Evolutionary conservation across 1,284 basidiomycete species (phyloP), one percentile per base, ranked within the genome.

Genomic region (Cutaneotrichosporon cutaneum): DNA sequence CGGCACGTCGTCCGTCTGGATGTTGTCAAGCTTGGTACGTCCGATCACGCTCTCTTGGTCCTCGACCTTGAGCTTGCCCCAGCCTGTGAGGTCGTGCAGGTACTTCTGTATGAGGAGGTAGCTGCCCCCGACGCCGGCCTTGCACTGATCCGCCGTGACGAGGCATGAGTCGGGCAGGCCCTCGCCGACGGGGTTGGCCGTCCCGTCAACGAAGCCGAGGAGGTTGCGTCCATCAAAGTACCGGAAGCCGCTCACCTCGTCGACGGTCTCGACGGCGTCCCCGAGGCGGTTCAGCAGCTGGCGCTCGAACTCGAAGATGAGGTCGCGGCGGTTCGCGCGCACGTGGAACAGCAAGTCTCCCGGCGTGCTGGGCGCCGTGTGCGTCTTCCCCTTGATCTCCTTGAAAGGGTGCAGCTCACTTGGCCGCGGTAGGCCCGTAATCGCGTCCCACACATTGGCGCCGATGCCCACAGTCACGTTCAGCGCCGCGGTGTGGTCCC

Each of bases 171-270:
- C 59, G 7, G 35, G 48, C 9, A 63, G 35, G 18, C 35, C 59
- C 11, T 35, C 22, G 16, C 65, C 65, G 30, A 66, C 59, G 22
- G 65, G 65, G 51, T 66, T 66, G 18, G 65, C 65, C 7, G 65
- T 66, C 10, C 65, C 65, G 57, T 66, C 65, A 6, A 66, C 57
- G 21, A 66, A 66, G 54, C 65, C 65, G 13, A 66, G 61, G 4
- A 66, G 53, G 59, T 66, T 61, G 32, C 65, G 59, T 14, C 56
- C 65, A 47, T 66, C 65, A 61, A 66, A 66, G 65, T 66, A 66
- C 4, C 65, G 56, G 61, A 66, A 66, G 1, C 65, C 65, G 9
- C 24, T 14, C 6, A 59, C 57, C 24, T 56, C 47, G 35, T 66
- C 65, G 27, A 47, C 56, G 24, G 63, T 56, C 10, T 24, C 16